Conservation (phyloP, 805 yeast species). For the Wickerhamiella nectarea region DNA sequence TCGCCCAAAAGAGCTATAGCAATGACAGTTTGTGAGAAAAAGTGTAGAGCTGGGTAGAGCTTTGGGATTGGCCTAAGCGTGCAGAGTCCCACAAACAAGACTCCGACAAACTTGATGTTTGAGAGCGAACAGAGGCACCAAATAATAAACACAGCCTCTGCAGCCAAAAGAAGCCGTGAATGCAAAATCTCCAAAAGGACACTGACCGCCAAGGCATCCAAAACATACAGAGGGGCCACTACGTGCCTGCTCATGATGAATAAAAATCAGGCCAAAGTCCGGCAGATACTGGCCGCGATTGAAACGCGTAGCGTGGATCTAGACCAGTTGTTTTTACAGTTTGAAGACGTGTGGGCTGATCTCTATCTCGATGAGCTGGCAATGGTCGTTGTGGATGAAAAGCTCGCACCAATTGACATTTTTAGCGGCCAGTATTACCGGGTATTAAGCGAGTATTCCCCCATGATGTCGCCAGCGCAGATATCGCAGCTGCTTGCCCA, state of each 20-base stretch:
- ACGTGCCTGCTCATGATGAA: conserved; percentile 7
- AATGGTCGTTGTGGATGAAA: not conserved
- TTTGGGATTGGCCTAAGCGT: not conserved
- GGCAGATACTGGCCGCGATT: not conserved
- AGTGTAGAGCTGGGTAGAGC: conserved; percentile 1
- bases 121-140: not conserved
- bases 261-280: not conserved
- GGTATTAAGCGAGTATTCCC: not conserved
- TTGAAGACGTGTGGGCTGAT: not conserved
- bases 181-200: not conserved
- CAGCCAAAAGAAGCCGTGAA: no score
- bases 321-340: conserved; percentile 2
- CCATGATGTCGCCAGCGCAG: not conserved
- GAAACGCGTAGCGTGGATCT: not conserved
- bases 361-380: conserved; percentile 8
- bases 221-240: not conserved
- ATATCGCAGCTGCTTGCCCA: not conserved
- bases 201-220: conserved; percentile 5
- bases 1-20: not conserved
- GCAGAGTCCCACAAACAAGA: not conserved
- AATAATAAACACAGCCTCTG: not conserved
- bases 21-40: not conserved
- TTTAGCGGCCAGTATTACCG: not conserved
- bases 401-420: not conserved
- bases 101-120: not conserved